phyloP scores from a whole-genome alignment of 148 eudicot species.

The Amaranthus hypochondriacus region DNA sequence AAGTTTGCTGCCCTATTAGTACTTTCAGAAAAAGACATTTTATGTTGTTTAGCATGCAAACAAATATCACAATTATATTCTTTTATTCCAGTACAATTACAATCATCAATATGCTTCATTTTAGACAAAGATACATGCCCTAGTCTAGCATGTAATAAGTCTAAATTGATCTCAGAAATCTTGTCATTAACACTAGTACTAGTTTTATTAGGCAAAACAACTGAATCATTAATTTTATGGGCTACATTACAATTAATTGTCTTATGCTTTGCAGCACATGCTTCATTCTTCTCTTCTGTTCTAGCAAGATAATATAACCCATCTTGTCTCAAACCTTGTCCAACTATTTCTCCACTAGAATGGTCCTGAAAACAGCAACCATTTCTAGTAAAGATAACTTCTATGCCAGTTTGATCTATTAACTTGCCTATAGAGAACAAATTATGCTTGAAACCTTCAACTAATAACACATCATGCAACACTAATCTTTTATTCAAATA shows the following conservation, averaged over 20 bases:
- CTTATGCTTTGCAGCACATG: too few relatives aligned
- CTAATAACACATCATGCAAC: neutral
- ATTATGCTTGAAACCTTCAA: slow-evolving; percentile 1
- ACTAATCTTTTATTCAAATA: neutral
- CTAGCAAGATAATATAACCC: neutral
- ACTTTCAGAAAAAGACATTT: neutral
- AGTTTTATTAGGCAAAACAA: neutral
- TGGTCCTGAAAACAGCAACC: slow-evolving; percentile 8
- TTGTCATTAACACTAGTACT: too few relatives aligned
- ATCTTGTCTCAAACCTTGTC: neutral
- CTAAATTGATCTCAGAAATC: neutral
- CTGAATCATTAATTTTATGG: neutral
- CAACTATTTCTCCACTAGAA: neutral
- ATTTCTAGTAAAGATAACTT: neutral
- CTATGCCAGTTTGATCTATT: neutral
- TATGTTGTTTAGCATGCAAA: neutral
- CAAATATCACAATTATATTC: neutral
- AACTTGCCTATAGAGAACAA: neutral
- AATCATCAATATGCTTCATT: neutral
- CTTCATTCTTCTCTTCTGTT: too few relatives aligned
- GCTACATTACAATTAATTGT: too few relatives aligned
- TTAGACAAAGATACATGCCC: slow-evolving; percentile 1
- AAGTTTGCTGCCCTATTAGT: neutral
- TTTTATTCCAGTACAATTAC: neutral
- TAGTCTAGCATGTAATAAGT: neutral